Evolutionary conservation across 805 yeast genomes (phyloP), one percentile per base, ranked within the genome.

Genomic region (Zygoascus flipseniorum): DNA sequence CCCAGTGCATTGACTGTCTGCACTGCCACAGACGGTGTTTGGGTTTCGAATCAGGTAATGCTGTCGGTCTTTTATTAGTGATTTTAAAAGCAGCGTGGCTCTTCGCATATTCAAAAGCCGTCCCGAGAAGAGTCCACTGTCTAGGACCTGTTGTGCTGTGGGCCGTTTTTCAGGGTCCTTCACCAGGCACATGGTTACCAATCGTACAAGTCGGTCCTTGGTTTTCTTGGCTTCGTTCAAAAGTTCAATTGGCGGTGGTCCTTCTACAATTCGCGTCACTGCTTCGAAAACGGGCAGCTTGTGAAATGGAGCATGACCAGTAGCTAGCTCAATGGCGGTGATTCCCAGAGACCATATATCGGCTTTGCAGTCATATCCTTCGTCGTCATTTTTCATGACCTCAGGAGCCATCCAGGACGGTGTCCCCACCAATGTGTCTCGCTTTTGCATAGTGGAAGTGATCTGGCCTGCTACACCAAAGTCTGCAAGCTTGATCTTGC

Each of bases 321-420:
- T 81, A 1, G 86, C 76, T 48, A 93, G 72, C 69, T 93, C 99
- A 62, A 87, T 85, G 0, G 87, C 81, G 0, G 98, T 90, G 50
- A 93, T 92, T 0, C 99, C 99, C 20, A 89, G 72, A 0, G 97
- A 89, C 99, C 99, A 93, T 51, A 93, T 86, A 65, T 93, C 99
- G 1, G 89, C 96, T 62, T 85, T 86, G 57, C 83, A 86, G 63
- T 86, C 78, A 67, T 93, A 89, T 9, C 70, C 66, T 13, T 20
- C 23, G 5, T 26, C 28, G 14, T 47, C 26, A 31, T 35, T 11
- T 10, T 23, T 43, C 45, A 93, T 85, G n/a, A 92, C 86, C 66
- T 93, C 99, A 0, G 99, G 99, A 0, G 99, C 99, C 98, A 92
- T 90, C 97, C 97, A 90, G 68, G 81, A 88, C 13, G 97, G 97